phyloP scores from a whole-genome alignment of 257 asterid species.

The Fraxinus quadrangulata region DNA sequence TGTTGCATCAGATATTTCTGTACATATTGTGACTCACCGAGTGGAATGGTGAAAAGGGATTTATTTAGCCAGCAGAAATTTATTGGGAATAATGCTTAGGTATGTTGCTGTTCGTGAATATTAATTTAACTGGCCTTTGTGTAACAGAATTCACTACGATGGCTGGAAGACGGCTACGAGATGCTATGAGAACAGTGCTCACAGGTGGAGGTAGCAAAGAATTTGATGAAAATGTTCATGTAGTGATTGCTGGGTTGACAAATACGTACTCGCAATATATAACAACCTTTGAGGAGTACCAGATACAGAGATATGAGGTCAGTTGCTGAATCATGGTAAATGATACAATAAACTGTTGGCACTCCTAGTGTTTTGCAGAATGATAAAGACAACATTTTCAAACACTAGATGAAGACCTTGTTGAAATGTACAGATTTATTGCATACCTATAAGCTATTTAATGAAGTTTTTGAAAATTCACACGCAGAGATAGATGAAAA shows the following conservation, averaged over 20 bases:
- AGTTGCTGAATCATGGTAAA: slow-evolving; percentile 28
- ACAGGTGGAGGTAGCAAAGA: slow-evolving; percentile 46
- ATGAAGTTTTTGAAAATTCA: background rate
- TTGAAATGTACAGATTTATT: background rate
- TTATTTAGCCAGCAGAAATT: background rate
- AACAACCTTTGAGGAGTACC: slow-evolving; percentile 88
- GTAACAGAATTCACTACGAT: slow-evolving; percentile 86
- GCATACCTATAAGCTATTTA: background rate
- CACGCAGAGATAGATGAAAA: background rate
- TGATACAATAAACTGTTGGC: background rate
- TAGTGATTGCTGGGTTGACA: slow-evolving; percentile 94
- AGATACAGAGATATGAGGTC: slow-evolving; percentile 98
- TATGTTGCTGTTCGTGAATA: background rate
- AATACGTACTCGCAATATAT: slow-evolving; percentile 92
- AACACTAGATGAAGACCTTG: background rate
- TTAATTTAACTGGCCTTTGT: background rate
- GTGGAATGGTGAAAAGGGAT: background rate
- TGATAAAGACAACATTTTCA: slow-evolving; percentile 1
- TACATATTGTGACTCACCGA: background rate
- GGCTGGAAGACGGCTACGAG: slow-evolving; percentile 98
- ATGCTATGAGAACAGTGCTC: slow-evolving; percentile 70
- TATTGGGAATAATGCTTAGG: background rate
- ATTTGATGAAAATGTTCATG: slow-evolving; percentile 61
- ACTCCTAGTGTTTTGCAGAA: slow-evolving; percentile 2
- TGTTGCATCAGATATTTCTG: background rate